phyloP scores from a whole-genome alignment of 371 early-diverging fungal genomes.

The Phascolomyces articulosus region DNA sequence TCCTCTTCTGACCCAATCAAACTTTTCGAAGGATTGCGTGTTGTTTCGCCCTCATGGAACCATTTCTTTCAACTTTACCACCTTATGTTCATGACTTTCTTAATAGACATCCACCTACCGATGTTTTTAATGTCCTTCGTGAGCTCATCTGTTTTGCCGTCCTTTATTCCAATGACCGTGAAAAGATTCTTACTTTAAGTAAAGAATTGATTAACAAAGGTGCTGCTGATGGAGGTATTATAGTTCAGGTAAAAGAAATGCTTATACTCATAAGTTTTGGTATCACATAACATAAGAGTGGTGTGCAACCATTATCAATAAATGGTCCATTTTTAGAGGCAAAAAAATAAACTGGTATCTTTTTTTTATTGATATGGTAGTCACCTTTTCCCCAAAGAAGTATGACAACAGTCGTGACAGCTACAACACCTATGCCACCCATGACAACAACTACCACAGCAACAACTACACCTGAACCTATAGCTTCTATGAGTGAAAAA shows the following conservation, averaged over 20 bases:
- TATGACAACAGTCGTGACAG: no score
- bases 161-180: conserved; percentile 50
- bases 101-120: conserved; percentile 45
- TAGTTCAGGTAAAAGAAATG: neutral
- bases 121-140: conserved; percentile 43
- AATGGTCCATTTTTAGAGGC: no score
- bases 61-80: conserved; percentile 50
- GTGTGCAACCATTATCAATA: no score
- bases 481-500: neutral
- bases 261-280: no score
- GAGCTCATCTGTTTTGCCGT: conserved; percentile 56
- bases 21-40: no score
- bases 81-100: conserved; percentile 52
- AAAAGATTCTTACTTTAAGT: conserved; percentile 26
- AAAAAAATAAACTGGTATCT: neutral
- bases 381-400: no score
- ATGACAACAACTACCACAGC: no score
- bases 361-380: no score
- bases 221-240: conserved; percentile 14
- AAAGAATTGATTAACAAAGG: conserved; percentile 28
- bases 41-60: conserved; percentile 50
- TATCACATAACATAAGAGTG: no score
- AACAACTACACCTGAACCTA: conserved; percentile 4
- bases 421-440: no score
- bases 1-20: no score